Evolutionary conservation across 805 yeast genomes (phyloP).

Genomic region (Sporopachydermia lactativora): DNA sequence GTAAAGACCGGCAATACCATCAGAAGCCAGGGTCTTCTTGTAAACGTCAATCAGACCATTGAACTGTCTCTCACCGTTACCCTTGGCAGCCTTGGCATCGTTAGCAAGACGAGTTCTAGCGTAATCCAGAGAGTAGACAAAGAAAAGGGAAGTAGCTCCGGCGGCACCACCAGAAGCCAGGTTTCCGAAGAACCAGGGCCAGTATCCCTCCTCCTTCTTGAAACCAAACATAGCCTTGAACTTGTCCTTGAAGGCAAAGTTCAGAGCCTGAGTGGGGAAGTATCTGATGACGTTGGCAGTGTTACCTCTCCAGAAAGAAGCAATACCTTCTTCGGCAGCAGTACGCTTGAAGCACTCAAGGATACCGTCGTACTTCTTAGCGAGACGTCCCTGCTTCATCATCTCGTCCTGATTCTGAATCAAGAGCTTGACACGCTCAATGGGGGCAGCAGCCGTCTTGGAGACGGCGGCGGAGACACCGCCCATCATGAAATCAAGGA

Average conservation of each 20-base stretch:
- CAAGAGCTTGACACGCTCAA: constrained; percentile 91
- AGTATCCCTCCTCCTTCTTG: constrained; percentile 91
- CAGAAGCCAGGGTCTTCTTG: constrained; percentile 89
- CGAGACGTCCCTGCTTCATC: constrained; percentile 94
- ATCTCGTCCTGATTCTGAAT: constrained; percentile 97
- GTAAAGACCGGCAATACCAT: constrained; percentile 97
- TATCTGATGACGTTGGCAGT: constrained; percentile 97
- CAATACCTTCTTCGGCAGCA: constrained; percentile 83
- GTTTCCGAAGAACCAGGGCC: constrained; percentile 94
- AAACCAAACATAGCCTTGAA: constrained; percentile 92
- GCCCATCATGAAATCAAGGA: constrained; percentile 79
- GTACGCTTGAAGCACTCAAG: constrained; percentile 91
- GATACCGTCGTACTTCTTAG: constrained; percentile 79
- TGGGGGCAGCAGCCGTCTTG: constrained; percentile 96
- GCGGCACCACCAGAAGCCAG: constrained; percentile 98
- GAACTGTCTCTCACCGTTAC: constrained; percentile 87
- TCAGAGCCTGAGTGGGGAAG: constrained; percentile 98
- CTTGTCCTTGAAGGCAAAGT: constrained; percentile 97
- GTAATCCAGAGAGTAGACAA: constrained; percentile 93
- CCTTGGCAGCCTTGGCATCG: constrained; percentile 80
- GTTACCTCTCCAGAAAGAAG: constrained; percentile 98
- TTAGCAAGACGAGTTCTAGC: constrained; percentile 99
- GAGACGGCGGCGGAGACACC: constrained; percentile 99
- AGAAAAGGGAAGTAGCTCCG: constrained; percentile 89
- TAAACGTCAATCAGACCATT: constrained; percentile 94